These are phyloP conservation scores for Clathrus columnatus DNA, from an alignment of 768 basidiomycete genomes.

Conservation along the genomic window DNA sequence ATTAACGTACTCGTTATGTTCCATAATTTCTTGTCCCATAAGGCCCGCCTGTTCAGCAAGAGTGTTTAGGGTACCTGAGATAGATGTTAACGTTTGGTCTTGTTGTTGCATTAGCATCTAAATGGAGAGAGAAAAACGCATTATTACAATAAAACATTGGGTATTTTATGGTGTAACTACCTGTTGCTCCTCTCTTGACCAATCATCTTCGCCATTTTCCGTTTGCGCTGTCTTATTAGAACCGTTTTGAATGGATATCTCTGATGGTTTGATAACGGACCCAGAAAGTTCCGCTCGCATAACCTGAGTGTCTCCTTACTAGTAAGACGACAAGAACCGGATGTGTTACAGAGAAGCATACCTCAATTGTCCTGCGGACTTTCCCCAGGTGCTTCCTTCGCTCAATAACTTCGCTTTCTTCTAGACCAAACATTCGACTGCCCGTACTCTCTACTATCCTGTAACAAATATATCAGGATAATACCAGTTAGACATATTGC, in stretches of 20 bases:
- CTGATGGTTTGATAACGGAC: conserved; percentile 13
- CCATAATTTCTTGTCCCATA: conserved; percentile 87
- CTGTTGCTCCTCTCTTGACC: conserved; percentile 84
- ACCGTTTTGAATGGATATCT: not conserved
- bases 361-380: conserved; percentile 72
- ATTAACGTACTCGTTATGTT: conserved; percentile 75
- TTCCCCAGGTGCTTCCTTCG: conserved; percentile 69
- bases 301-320: conserved; percentile 34
- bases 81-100: conserved; percentile 81
- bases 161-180: conserved; percentile 29
- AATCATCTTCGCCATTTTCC: conserved; percentile 64
- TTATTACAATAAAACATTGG: not conserved
- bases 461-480: not conserved
- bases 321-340: not conserved
- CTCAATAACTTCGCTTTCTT: conserved; percentile 64
- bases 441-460: conserved; percentile 86
- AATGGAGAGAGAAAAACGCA: not conserved
- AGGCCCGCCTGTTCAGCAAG: conserved; percentile 86
- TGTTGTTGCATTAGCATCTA: conserved; percentile 84
- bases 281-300: conserved; percentile 56
- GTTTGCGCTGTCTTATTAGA: not conserved
- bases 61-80: conserved; percentile 77
- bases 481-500: not conserved
- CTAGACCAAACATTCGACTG: conserved; percentile 75
- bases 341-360: conserved; percentile 29